Conservation (phyloP, 73 alveolate species). For the Diophrys sp. region DNA sequence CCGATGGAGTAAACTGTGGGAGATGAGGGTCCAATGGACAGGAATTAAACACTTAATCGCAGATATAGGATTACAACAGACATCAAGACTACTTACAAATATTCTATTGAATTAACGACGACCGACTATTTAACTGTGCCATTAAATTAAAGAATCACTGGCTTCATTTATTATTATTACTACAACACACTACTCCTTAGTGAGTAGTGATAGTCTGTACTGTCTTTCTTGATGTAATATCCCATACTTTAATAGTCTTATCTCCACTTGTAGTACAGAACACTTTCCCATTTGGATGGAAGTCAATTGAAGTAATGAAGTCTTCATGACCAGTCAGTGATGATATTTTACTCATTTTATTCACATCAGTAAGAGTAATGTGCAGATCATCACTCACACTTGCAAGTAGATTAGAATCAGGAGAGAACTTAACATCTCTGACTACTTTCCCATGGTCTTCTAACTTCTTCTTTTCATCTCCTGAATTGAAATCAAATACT, state of each 20-base stretch:
- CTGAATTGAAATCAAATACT: conserved; percentile 14
- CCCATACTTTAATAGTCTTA: conserved; percentile 30
- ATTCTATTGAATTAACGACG: too few species aligned
- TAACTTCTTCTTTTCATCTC: conserved; percentile 7
- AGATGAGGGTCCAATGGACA: too few species aligned
- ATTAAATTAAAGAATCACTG: too few species aligned
- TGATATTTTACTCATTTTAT: conserved; percentile 9
- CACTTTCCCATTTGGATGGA: not conserved
- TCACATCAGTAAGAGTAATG: conserved; percentile 33
- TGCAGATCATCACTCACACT: conserved; percentile 27
- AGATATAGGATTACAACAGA: too few species aligned
- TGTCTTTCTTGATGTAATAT: conserved; percentile 25
- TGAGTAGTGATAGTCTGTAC: conserved; percentile 12
- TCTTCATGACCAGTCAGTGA: conserved; percentile 30
- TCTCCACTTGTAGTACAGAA: conserved; percentile 26
- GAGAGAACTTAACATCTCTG: conserved; percentile 34
- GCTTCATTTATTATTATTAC: too few species aligned
- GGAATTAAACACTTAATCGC: too few species aligned
- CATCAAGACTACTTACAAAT: too few species aligned
- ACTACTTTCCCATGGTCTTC: conserved; percentile 37
- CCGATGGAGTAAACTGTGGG: too few species aligned
- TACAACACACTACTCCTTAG: not conserved
- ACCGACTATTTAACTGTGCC: too few species aligned
- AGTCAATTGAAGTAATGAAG: conserved; percentile 14
- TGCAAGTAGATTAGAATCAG: not conserved